These are phyloP conservation scores for Linum lewisii DNA, from an alignment of 345 rosid genomes.

Conservation along the genomic window DNA sequence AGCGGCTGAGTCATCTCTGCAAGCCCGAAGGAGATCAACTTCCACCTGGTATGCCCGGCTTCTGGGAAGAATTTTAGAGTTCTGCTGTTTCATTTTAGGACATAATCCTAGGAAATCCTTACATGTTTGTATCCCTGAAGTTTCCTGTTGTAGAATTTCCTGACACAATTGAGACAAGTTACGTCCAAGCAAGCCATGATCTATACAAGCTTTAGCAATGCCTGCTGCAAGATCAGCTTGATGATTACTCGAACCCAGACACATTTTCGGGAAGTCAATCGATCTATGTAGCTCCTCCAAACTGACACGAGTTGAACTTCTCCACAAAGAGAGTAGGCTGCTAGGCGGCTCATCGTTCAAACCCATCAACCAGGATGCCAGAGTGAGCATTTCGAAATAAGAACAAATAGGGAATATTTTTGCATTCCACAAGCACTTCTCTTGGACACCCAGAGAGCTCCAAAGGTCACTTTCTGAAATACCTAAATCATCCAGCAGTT, in stretches of 20 bases:
- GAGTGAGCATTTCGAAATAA: slow-evolving; percentile 63
- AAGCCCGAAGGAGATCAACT: slow-evolving; percentile 82
- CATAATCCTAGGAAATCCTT: slow-evolving; percentile 58
- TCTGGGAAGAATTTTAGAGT: slow-evolving; percentile 75
- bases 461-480: slow-evolving; percentile 70
- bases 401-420: slow-evolving; percentile 68
- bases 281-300: slow-evolving; percentile 94
- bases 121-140: slow-evolving; percentile 52
- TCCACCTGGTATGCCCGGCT: slow-evolving; percentile 89
- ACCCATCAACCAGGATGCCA: slow-evolving; percentile 92
- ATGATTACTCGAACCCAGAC: slow-evolving; percentile 72
- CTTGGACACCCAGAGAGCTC: slow-evolving; percentile 44
- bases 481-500: slow-evolving; percentile 59
- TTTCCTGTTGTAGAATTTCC: slow-evolving; percentile 73
- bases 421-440: slow-evolving; percentile 88
- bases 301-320: slow-evolving; percentile 66
- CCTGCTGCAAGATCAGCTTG: slow-evolving; percentile 95
- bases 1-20: slow-evolving; percentile 53
- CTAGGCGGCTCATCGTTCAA: slow-evolving; percentile 31
- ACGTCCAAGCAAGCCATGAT: slow-evolving; percentile 81
- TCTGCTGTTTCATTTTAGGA: slow-evolving; percentile 64
- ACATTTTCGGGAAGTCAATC: slow-evolving; percentile 80
- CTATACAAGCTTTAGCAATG: slow-evolving; percentile 81
- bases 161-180: slow-evolving; percentile 70
- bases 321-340: slow-evolving; percentile 53